phyloP scores from a whole-genome alignment of 176 grass and related monocot genomes.

The Rhynchospora breviuscula region DNA sequence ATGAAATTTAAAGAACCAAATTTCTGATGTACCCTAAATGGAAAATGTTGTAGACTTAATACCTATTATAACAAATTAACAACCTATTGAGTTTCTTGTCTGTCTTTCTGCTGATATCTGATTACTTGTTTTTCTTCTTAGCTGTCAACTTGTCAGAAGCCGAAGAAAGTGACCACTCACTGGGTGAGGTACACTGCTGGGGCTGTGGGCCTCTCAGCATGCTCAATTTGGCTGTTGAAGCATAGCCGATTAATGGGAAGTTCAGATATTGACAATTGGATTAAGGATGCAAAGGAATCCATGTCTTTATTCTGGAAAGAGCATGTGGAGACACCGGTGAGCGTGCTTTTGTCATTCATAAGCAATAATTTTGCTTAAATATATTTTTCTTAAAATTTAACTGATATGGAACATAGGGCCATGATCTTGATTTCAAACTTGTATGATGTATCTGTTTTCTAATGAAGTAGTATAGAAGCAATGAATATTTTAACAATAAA shows the following conservation, averaged over 20 bases:
- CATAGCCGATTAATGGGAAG: constrained; percentile 99
- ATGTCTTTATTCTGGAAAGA: constrained; percentile 67
- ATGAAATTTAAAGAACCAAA: background rate
- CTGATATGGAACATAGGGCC: background rate
- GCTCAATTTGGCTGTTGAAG: constrained; percentile 81
- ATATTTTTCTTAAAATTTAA: background rate
- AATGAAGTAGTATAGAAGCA: background rate
- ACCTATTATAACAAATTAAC: background rate
- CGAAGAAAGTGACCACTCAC: constrained; percentile 52
- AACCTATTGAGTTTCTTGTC: background rate
- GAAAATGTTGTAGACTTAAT: background rate
- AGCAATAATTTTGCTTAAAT: background rate
- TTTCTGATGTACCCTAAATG: background rate
- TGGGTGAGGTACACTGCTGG: constrained; percentile 88
- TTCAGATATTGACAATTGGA: constrained; percentile 88
- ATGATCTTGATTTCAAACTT: constrained; percentile 9
- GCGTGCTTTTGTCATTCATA: constrained; percentile 28
- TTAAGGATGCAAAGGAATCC: constrained; percentile 79
- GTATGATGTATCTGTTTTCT: background rate
- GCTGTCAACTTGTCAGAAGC: constrained; percentile 63
- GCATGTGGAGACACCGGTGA: constrained; percentile 73
- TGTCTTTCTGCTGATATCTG: background rate
- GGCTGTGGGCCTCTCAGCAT: constrained; percentile 76
- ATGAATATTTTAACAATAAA: background rate
- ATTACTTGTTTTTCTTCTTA: constrained; percentile 28